These are phyloP conservation scores for Trichothecium roseum DNA, from an alignment of 2,329 filamentous ascomycete species.

Conservation along the genomic window DNA sequence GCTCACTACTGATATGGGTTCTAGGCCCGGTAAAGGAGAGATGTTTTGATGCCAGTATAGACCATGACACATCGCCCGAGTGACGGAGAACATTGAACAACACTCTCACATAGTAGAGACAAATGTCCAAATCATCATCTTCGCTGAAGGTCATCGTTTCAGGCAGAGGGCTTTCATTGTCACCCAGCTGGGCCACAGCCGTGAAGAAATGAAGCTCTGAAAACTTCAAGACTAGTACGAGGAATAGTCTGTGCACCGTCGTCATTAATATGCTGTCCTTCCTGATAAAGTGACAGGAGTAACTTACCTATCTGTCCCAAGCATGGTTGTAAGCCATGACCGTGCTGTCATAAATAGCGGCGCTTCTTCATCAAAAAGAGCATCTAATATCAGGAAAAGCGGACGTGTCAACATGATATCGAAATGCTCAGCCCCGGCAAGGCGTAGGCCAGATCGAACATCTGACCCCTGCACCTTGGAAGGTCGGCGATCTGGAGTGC, in stretches of 20 bases:
- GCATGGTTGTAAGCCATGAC: slow-evolving; percentile 64
- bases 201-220: slow-evolving; percentile 42
- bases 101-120: slow-evolving; percentile 67
- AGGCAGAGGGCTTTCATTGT: slow-evolving; percentile 9
- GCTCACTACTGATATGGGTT: slow-evolving; percentile 39
- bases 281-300: neutral
- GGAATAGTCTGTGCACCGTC: slow-evolving; percentile 56
- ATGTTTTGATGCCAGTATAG: slow-evolving; percentile 53
- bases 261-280: slow-evolving; percentile 5
- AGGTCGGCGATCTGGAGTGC: slow-evolving; percentile 39
- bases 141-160: slow-evolving; percentile 24
- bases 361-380: slow-evolving; percentile 59
- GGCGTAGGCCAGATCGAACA: slow-evolving; percentile 24
- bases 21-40: slow-evolving; percentile 15
- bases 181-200: slow-evolving; percentile 4
- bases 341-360: slow-evolving; percentile 69
- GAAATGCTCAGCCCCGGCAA: slow-evolving; percentile 50
- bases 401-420: slow-evolving; percentile 71
- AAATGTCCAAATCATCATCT: slow-evolving; percentile 64
- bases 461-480: slow-evolving; percentile 31
- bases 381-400: slow-evolving; percentile 71
- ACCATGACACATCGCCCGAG: slow-evolving; percentile 58
- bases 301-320: slow-evolving; percentile 52
- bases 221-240: slow-evolving; percentile 49
- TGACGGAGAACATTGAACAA: slow-evolving; percentile 63